phyloP scores from a whole-genome alignment of 148 eudicot genomes.

The Rhododendron mucronatum region DNA sequence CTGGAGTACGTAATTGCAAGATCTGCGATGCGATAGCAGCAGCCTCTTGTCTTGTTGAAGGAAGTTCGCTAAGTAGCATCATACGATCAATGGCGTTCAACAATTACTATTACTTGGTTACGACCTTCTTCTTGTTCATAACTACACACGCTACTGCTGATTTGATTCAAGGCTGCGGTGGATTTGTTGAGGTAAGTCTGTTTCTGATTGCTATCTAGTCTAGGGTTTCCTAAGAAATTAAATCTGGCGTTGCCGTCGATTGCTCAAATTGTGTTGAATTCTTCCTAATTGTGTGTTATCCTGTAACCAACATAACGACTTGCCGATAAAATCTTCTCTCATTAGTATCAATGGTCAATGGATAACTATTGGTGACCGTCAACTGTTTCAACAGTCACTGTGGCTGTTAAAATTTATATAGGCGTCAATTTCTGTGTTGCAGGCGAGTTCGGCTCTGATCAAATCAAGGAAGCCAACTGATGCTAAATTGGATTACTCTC shows the following conservation, averaged over 20 bases:
- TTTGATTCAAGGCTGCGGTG: constrained; percentile 95
- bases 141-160: constrained; percentile 39
- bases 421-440: constrained; percentile 13
- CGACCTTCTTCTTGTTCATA: neutral
- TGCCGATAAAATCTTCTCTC: no score
- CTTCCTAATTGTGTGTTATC: neutral
- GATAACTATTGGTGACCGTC: neutral
- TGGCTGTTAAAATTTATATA: neutral
- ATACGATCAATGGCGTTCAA: constrained; percentile 9
- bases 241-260: neutral
- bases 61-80: neutral
- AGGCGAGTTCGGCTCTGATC: constrained; percentile 85
- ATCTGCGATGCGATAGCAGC: constrained; percentile 3
- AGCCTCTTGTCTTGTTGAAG: neutral
- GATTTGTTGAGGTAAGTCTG: constrained; percentile 70
- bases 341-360: neutral
- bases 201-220: neutral
- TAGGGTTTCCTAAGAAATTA: neutral
- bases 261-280: neutral
- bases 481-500: constrained; percentile 89
- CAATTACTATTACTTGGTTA: neutral
- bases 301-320: neutral
- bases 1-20: neutral
- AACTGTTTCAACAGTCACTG: neutral
- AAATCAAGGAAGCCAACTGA: constrained; percentile 76